Base-by-base conservation (phyloP, 208 protist genomes). In the Acanthamoeba castellanii region DNA sequence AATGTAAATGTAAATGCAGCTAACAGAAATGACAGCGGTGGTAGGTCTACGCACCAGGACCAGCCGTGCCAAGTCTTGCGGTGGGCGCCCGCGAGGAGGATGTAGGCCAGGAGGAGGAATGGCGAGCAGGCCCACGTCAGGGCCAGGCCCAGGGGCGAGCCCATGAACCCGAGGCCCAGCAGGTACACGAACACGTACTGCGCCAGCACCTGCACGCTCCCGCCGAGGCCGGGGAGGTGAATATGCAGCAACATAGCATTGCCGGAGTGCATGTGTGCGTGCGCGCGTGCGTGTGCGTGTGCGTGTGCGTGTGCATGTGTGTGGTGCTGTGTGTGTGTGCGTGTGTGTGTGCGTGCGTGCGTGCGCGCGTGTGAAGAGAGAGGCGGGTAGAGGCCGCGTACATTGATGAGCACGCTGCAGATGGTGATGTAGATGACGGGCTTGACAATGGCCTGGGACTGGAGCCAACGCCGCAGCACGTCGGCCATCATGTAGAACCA, bases 401-500 rank as follows among this genome's bases (percentile, higher is more conserved):
- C 78, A 27, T 88, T 88, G 42, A 88, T 37, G 25, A 61, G n/a
- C 45, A 88, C 78, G 47, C n/a, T 34, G 34, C 42, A 30, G 78
- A 13, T 20, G 25, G 78, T 20, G 11, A 57, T 37, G n/a, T 64
- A 88, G 22, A 88, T 88, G 50, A 88, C 18, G 2, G 78, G 78
- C 78, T 27, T 5, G 8, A 88, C 50, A 20, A 88, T 88, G 47
- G 42, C 7, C 78, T 88, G 78, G 1, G 78, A 3, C 50, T 88
- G 78, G 9, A 88, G 27, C 78, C 78, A 88, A 1, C 78, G 78
- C 45, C 50, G 42, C n/a, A 88, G 78, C n/a, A 88, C 47, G 42
- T 88, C 78, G n/a, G 50, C 42, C 78, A 88, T 88, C 78, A 88
- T 64, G 78, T 88, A 64, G 14, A 61, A 61, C 78, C 78, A 88